These are phyloP conservation scores for Mrakiaceae sp. DNA, from an alignment of 1,284 basidiomycete genomes.

Conservation along the genomic window DNA sequence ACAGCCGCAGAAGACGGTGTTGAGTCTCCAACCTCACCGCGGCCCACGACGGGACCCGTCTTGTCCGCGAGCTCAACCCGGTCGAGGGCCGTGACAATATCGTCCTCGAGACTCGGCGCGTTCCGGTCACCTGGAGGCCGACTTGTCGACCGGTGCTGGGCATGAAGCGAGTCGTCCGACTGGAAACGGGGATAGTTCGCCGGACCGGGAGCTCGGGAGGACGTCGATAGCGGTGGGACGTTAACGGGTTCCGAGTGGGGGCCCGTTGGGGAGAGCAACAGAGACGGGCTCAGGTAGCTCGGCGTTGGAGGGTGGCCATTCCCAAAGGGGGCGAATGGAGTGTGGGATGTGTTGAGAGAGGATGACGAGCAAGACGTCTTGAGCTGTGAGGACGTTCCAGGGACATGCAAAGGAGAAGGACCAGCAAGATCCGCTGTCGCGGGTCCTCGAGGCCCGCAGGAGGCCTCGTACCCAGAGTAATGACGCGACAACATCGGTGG, in stretches of 20 bases:
- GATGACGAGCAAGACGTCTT: background rate
- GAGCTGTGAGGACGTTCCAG: background rate
- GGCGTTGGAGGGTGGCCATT: constrained; percentile 1
- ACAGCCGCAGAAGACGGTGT: too few relatives aligned
- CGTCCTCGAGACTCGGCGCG: background rate
- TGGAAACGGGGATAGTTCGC: background rate
- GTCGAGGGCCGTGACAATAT: background rate
- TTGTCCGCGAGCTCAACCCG: too few relatives aligned
- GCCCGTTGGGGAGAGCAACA: background rate
- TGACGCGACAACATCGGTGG: background rate
- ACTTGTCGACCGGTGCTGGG: background rate
- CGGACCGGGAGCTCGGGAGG: background rate
- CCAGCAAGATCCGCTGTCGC: background rate
- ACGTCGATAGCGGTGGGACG: background rate
- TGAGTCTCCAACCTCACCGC: too few relatives aligned
- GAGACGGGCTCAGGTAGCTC: constrained; percentile 3
- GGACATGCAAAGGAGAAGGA: background rate
- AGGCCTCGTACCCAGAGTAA: background rate
- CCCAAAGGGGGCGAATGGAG: background rate
- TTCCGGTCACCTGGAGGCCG: background rate
- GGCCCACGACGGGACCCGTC: too few relatives aligned
- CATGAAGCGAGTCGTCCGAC: background rate
- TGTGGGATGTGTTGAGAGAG: background rate
- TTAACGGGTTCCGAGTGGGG: background rate
- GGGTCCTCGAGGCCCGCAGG: background rate